Base-by-base conservation (phyloP, 2,329 filamentous ascomycete species). In the Sporothrix luriei region DNA sequence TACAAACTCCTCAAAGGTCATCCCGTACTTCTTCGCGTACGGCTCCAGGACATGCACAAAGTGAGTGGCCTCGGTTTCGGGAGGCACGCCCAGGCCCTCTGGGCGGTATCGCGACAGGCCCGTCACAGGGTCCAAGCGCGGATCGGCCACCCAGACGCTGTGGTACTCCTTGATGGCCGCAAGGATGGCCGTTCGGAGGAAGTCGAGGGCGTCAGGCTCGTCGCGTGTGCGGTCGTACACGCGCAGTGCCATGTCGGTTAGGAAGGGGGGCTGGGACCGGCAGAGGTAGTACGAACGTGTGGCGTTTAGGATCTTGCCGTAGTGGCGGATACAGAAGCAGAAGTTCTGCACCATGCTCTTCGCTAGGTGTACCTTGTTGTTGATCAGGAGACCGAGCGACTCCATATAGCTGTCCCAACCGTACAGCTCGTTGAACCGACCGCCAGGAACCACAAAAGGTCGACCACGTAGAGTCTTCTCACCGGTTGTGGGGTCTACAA, bases 331-430 rank as follows among this genome's bases (percentile, higher is more conserved):
- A 81, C 93, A 97, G 83, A 99, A 99, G 79, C 93, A 96, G 79
- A 98, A 98, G 82, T 99, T 97, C 75, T 87, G 84, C 66, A 98
- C 94, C 93, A 99, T 98, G 65, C 90, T 87, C 82, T 97, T 97
- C 74, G 93, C 93, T 69, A 98, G 82, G 76, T 97, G 89, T 26
- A 93, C 88, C 71, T 92, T 89, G 77, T 95, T 91, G 77, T 94
- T 93, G 75, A 93, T 88, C 71, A 98, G 83, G 70, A 99, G 85
- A 21, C 95, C 95, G 3, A 98, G 84, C 5, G 94, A 95, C 78
- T 94, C 92, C 93, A 99, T 98, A 83, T 98, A 99, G 78, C 93
- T 97, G 80, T 99, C 95, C 95, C 95, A 99, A 61, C 94, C 94
- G 78, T 99, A 99, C 26, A 99, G 82, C 79, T 99, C 95, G 80